Evolutionary conservation across 148 eudicot species (phyloP), one percentile per base, ranked within the genome.

Genomic region (Heliosperma pusillum): DNA sequence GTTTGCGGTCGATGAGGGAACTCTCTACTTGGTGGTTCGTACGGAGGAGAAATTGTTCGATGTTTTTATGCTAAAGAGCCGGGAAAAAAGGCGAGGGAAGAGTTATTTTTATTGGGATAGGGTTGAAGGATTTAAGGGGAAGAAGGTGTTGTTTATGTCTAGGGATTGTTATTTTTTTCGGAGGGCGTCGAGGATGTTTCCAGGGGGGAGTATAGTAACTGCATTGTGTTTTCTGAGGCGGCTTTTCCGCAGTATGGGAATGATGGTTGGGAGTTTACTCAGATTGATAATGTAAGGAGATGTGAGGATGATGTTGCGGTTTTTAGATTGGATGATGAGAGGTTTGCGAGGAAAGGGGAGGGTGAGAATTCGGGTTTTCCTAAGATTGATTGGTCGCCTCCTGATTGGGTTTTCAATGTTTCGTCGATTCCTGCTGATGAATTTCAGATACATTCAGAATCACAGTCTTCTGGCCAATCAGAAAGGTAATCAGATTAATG

Each of bases 181-280:
- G 52, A 15, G 5, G 45, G 50, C 70, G 40, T 9, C 0, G 12
- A 17, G 6, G 19, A 11, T 5, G n/a, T 69, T 47, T 69, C 21
- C 21, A 0, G 72, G 72, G 53, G 5, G 36, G 59, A 69, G 72
- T 69, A 24, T 6, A 50, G 24, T 36, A 4, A 69, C 27, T 69
- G 72, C n/a, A 50, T 69, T 50, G 59, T 69, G 72, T 69, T 47
- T 13, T 47, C 72, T 2, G 72, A 50, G 59, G 56, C 5, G 21
- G 72, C 58, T 9, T 69, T 69, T 24, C 72, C 72, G 0, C n/a
- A 69, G 72, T 50, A 25, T 69, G 72, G 72, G 58, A 69, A 47
- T 0, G 72, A 52, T 69, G 7, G 36, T 47, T 22, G 72, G 58
- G 56, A 24, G 59, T 25, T 45, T 9, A 11, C 9, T 50, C 8